These are phyloP conservation scores for Didymellaceae sp. DNA, from an alignment of 2,329 filamentous ascomycete species.

Conservation along the genomic window DNA sequence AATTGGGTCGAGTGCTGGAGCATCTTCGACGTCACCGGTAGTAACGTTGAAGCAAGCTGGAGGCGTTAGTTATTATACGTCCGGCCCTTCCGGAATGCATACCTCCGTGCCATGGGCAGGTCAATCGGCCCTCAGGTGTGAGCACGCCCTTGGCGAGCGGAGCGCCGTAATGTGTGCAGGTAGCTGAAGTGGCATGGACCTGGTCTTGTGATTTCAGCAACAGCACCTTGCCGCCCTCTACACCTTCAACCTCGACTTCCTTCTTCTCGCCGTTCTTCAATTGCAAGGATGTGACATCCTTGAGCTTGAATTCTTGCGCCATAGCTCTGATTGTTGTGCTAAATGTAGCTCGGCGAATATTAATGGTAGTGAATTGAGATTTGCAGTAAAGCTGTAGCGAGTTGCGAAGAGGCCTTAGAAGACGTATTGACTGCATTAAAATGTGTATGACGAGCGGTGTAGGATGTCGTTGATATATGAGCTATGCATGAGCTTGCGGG, in stretches of 20 bases:
- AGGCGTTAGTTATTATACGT: slow-evolving; percentile 2
- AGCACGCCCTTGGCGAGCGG: slow-evolving; percentile 87
- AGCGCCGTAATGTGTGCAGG: slow-evolving; percentile 91
- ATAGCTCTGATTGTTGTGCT: slow-evolving; percentile 45
- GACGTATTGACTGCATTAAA: slow-evolving; percentile 39
- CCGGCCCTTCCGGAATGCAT: slow-evolving; percentile 11
- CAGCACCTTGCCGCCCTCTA: slow-evolving; percentile 85
- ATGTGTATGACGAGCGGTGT: slow-evolving; percentile 4
- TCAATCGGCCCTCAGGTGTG: slow-evolving; percentile 80
- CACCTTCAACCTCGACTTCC: slow-evolving; percentile 88
- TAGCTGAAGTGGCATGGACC: slow-evolving; percentile 79
- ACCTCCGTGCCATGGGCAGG: slow-evolving; percentile 98
- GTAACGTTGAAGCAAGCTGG: slow-evolving; percentile 88
- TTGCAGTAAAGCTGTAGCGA: slow-evolving; percentile 23
- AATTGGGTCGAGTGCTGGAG: slow-evolving; percentile 86
- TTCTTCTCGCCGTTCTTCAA: slow-evolving; percentile 82
- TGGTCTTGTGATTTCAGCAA: slow-evolving; percentile 79
- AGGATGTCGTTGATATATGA: slow-evolving; percentile 17
- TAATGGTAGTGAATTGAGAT: slow-evolving; percentile 21
- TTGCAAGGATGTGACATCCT: slow-evolving; percentile 75
- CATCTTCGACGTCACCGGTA: slow-evolving; percentile 93
- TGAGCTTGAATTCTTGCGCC: slow-evolving; percentile 66
- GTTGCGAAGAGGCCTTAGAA: slow-evolving; percentile 32
- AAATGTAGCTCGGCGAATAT: slow-evolving; percentile 31
- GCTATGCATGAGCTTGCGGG: slow-evolving; percentile 7